phyloP scores from a whole-genome alignment of 1,284 basidiomycete species.

The Ceratobasidium sp. region DNA sequence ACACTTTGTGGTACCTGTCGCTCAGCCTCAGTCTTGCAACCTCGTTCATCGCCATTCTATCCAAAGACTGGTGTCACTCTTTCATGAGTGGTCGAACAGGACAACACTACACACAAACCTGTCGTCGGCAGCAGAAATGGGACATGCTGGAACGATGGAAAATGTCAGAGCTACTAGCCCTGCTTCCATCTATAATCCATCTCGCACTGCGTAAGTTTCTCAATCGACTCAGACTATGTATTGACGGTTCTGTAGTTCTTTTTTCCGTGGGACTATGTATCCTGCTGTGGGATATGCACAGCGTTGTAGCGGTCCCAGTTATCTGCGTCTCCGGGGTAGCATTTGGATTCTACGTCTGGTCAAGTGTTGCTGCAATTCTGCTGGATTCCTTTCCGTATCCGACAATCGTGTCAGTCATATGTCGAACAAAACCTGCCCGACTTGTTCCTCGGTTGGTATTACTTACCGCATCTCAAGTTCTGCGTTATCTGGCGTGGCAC shows the following conservation, averaged over 20 bases:
- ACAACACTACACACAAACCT: not conserved
- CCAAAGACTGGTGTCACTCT: conserved; percentile 18
- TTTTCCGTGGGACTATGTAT: not conserved
- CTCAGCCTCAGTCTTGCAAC: not conserved
- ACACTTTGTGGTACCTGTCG: conserved; percentile 9
- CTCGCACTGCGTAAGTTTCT: conserved; percentile 1
- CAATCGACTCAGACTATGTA: not conserved
- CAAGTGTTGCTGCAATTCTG: not conserved
- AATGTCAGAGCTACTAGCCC: not conserved
- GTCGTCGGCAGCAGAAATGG: conserved; percentile 1
- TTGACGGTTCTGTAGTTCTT: not conserved
- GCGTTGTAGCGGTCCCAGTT: not conserved
- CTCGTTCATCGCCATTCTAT: conserved; percentile 9
- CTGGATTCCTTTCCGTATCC: not conserved
- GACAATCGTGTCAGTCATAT: not conserved
- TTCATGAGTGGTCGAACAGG: conserved; percentile 2
- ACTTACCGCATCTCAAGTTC: not conserved
- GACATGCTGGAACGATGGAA: not conserved
- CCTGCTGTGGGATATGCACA: not conserved
- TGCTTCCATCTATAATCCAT: conserved; percentile 8
- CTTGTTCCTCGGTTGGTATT: not conserved
- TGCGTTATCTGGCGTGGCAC: not conserved
- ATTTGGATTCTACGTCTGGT: not conserved
- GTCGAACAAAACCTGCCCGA: too few relatives aligned
- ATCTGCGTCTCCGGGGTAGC: not conserved